Conservation (phyloP, 1,139 yeast genomes). For the Zygosaccharomyces pseudobailii region DNA sequence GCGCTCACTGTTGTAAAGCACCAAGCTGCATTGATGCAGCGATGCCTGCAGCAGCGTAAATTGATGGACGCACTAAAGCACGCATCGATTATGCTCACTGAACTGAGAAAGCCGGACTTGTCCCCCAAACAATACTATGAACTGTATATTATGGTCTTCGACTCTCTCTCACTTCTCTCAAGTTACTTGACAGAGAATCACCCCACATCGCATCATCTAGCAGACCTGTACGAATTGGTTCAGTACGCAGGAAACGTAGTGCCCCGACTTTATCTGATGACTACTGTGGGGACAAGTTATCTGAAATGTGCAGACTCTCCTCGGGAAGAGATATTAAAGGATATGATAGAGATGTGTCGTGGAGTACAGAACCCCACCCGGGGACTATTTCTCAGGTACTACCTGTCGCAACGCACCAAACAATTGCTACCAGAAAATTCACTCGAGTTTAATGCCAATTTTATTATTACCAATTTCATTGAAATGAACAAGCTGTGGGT, state of each 20-base stretch:
- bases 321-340: constrained; percentile 80
- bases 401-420: constrained; percentile 78
- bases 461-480: constrained; percentile 78
- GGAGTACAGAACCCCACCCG: constrained; percentile 96
- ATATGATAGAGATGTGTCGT: constrained; percentile 96
- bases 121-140: constrained; percentile 94
- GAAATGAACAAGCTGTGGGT: constrained; percentile 99
- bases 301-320: constrained; percentile 79
- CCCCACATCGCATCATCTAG: constrained; percentile 63
- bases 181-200: constrained; percentile 63
- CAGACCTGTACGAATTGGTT: constrained; percentile 88
- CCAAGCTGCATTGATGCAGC: constrained; percentile 73
- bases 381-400: constrained; percentile 85
- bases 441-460: constrained; percentile 50
- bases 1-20: constrained; percentile 46
- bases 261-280: constrained; percentile 90
- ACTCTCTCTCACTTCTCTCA: constrained; percentile 69
- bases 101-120: constrained; percentile 68
- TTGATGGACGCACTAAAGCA: constrained; percentile 87
- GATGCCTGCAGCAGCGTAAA: constrained; percentile 60
- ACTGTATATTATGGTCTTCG: constrained; percentile 78
- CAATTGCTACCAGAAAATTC: constrained; percentile 50
- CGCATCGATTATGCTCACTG: constrained; percentile 77
- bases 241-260: constrained; percentile 93
- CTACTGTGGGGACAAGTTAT: constrained; percentile 88